These are phyloP conservation scores for Phytophthora idaei DNA, from an alignment of 352 stramenopile species.

Conservation along the genomic window DNA sequence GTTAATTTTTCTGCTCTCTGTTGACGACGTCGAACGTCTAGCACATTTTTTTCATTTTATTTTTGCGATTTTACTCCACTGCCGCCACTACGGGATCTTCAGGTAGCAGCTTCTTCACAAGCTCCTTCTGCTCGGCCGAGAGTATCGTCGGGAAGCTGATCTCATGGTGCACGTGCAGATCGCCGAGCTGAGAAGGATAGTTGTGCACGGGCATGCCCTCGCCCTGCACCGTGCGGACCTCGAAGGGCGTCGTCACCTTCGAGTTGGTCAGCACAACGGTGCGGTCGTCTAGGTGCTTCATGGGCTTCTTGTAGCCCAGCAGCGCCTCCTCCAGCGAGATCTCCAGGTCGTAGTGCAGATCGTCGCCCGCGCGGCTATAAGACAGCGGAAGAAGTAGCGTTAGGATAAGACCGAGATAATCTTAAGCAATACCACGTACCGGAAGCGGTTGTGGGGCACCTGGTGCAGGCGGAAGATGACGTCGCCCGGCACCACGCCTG, in stretches of 20 bases:
- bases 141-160: constrained; percentile 94
- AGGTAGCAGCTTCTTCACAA: constrained; percentile 60
- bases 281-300: constrained; percentile 95
- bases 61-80: constrained; percentile 19
- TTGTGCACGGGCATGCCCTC: constrained; percentile 97
- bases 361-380: constrained; percentile 90
- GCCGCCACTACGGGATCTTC: constrained; percentile 28
- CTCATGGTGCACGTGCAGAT: constrained; percentile 96
- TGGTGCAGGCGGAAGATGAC: constrained; percentile 96
- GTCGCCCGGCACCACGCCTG: constrained; percentile 91
- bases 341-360: constrained; percentile 95
- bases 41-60: constrained; percentile 3
- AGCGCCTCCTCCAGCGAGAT: constrained; percentile 97
- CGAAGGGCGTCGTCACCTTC: constrained; percentile 92
- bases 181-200: constrained; percentile 86
- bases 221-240: constrained; percentile 89
- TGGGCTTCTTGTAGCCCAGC: constrained; percentile 92
- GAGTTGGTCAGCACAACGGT: constrained; percentile 86
- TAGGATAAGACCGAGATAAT: background rate
- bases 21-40: too few species aligned
- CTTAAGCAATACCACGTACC: constrained; percentile 35
- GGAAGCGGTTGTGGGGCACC: constrained; percentile 87
- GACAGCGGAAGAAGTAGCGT: constrained; percentile 1
- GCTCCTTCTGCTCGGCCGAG: constrained; percentile 85
- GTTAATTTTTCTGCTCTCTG: background rate